Evolutionary conservation across 768 basidiomycete genomes (phyloP), one percentile per base, ranked within the genome.

Genomic region (Coprinopsis sp.): DNA sequence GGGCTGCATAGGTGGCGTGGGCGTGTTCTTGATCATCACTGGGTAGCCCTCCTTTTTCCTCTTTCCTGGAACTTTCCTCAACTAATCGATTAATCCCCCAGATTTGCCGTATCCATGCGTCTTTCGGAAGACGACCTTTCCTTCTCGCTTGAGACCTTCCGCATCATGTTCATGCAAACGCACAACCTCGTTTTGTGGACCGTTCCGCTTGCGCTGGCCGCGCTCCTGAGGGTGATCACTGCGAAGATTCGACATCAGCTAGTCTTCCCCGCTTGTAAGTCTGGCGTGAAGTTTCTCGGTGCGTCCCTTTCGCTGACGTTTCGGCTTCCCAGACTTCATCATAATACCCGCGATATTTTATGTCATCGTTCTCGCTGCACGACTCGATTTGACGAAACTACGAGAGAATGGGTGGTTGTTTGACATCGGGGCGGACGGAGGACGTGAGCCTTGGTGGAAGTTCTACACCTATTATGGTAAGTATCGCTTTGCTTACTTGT

Each of bases 1-100:
- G n/a, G 94, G 82, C 12, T 87, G 87, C 57, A 97, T 97, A 31
- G 94, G 94, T 8, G 94, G 95, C n/a, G 91, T 98, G 25, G 95
- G 95, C 13, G 80, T 84, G 7, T 99, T 98, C 65, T 72, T 99
- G 37, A 79, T 97, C 33, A 73, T 86, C 55, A 97, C 94, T 0
- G 93, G 91, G 86, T 88, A 54, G 47, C 76, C 52, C 30, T 8
- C 46, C 24, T 30, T 27, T 37, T 27, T 37, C 21, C 18, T 38
- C 24, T 31, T 8, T 31, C n/a, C 30, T 8, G 34, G 13, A 36
- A 36, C 21, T 7, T 36, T 6, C 14, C 16, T 12, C 34, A 11
- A 24, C 6, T n/a, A 21, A 43, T 31, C 37, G 40, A 10, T 12
- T 19, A 33, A 49, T 31, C 45, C 7, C 37, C 28, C 50, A 88